Base-by-base conservation (phyloP, 306 rosid species). In the Argentina anserina region DNA sequence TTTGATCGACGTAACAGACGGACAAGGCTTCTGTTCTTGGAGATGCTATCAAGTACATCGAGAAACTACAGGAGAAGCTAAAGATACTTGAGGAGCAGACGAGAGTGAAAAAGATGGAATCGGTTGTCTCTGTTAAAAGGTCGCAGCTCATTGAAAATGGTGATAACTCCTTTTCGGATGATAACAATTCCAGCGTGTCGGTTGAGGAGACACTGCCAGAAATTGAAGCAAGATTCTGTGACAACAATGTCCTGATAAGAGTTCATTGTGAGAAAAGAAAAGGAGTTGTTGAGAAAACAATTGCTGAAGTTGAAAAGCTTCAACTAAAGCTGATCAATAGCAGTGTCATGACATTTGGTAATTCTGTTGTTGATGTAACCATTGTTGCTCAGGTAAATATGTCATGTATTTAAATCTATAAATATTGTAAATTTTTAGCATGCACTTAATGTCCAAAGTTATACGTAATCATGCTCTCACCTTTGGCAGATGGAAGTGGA, bases 21-120 rank as follows among this genome's bases (percentile, higher is more conserved):
- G 98, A 94, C 81, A 94, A 94, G 87, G 97, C 97, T 82, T 91
- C 98, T 70, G 97, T 94, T 83, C 97, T 94, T 80, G 96, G 95
- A 77, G 98, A 91, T 78, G 89, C 98, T 26, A 89, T 91, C 8
- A 89, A 87, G 81, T 88, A 94, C 86, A 74, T 94, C 89, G 89
- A 94, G 73, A 89, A 94, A 46, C 76, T 94, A 79, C 96, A 91
- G 80, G 97, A 94, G 77, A 84, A 78, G 78, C 92, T 88, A 81
- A 89, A 74, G 71, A 69, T 68, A 43, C 92, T 94, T 41, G 98
- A 94, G 86, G 97, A 93, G 75, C 90, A 85, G 67, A 81, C 71
- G 8, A 81, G 78, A 70, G 84, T 74, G 85, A 88, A 81, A 70
- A 85, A 67, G 64, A 82, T 82, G 80, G 95, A 91, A 81, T 82